Base-by-base conservation (phyloP, 225 moss, liverwort and hornwort species). In the Neckera pumila region DNA sequence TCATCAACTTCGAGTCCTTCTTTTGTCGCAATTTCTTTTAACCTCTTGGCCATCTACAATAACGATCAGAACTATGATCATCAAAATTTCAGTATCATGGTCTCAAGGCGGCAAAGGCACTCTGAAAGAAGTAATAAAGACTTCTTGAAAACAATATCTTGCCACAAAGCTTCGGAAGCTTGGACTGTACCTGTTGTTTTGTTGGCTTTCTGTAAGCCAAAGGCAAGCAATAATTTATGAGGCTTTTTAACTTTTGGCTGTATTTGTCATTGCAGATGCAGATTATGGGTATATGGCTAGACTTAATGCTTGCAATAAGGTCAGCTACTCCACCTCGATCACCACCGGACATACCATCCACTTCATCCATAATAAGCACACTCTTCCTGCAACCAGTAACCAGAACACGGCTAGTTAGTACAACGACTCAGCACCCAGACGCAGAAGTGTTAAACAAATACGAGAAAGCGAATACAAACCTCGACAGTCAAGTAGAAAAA, bases 301-400 rank as follows among this genome's bases (percentile, higher is more conserved):
- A 94, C 88, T 99, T 99, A 56, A 99, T 99, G 89, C 96, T 99
- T 72, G 92, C 89, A 82, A 99, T 99, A 82, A 99, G 93, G 86
- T 97, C 99, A 73, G 99, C 94, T 77, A 99, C 95, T 90, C 99
- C 97, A 75, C 97, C 97, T 91, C 97, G 95, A 93, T 99, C 99
- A 87, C 97, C 99, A 89, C 99, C 99, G 51, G 97, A 99, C 98
- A 99, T 99, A 63, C 98, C 99, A 85, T 99, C 99, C 78, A 97
- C 99, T 95, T 99, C 99, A 84, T 97, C 99, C 97, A 99, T 99
- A 89, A 99, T 95, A 53, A 99, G 89, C 73, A 96, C 99, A 83
- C 96, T 87, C 72, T 93, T 95, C 90, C 97, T 99, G 93, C 86
- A 92, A 63, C 69, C 89, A 88, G 47, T 81, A 90, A 85, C 42